These are phyloP conservation scores for Dimocarpus longan DNA, from an alignment of 345 rosid species.

Conservation along the genomic window DNA sequence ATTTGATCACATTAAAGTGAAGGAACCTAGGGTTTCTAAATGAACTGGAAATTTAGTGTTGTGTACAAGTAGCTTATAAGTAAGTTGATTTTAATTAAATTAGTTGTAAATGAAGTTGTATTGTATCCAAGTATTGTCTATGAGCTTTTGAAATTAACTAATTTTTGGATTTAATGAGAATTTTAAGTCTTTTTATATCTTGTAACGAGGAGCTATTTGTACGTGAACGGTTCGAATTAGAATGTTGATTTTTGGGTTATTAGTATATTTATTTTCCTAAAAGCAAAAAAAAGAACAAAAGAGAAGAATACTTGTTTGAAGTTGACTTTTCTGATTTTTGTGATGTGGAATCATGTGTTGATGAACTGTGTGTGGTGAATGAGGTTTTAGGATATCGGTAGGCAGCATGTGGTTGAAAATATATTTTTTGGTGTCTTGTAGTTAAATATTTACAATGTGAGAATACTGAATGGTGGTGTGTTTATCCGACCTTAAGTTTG, in stretches of 20 bases:
- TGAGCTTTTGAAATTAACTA: slow-evolving; percentile 8
- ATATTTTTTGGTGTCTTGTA: background rate
- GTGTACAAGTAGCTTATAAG: background rate
- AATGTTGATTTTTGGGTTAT: background rate
- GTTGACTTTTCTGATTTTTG: background rate
- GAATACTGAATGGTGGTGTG: background rate
- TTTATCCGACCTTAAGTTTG: background rate
- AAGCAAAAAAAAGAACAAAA: background rate
- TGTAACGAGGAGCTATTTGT: background rate
- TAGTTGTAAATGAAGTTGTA: background rate
- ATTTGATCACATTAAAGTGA: background rate
- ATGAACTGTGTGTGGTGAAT: background rate
- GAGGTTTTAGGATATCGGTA: background rate
- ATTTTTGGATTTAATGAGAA: background rate
- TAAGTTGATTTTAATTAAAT: background rate
- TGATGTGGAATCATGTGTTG: background rate
- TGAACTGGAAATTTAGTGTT: background rate
- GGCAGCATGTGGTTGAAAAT: background rate
- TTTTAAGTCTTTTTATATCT: background rate
- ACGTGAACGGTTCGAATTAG: background rate
- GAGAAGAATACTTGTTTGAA: background rate
- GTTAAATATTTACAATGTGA: background rate
- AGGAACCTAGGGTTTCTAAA: slow-evolving; percentile 16
- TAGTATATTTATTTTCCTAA: background rate
- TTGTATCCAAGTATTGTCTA: background rate